Percentiles rank a stretch among this genome's conserved stretches.
Conservation (phyloP, 139 green algal genomes). For the Edaphochlamys debaryana region DNA sequence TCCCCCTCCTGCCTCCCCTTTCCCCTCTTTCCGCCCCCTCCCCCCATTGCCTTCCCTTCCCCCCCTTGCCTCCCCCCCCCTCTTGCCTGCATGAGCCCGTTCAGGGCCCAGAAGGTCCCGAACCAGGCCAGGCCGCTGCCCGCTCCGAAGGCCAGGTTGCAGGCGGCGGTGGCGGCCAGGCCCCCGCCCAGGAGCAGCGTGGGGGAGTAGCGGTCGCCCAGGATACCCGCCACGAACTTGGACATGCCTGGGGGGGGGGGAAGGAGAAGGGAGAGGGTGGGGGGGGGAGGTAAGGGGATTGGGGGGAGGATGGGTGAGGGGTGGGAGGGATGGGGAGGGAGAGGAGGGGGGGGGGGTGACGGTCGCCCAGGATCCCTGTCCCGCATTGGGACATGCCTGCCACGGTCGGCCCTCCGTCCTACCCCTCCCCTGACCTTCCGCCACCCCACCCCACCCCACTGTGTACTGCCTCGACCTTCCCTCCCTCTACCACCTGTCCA, state of each 20-base stretch:
- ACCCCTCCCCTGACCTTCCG: too few species aligned
- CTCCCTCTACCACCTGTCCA: too few species aligned
- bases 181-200: conserved; percentile 85
- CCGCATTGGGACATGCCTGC: too few species aligned
- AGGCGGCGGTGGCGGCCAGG: conserved; percentile 83
- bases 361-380: too few species aligned
- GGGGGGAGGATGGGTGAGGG: background rate
- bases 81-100: conserved; percentile 86
- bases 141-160: conserved; percentile 93
- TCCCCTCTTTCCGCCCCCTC: too few species aligned
- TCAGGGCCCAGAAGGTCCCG: conserved; percentile 81
- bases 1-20: too few species aligned
- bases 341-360: background rate
- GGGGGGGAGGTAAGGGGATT: background rate
- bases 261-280: background rate
- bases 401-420: too few species aligned
- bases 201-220: conserved; percentile 82
- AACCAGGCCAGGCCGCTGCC: conserved; percentile 52
- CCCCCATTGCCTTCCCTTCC: too few species aligned
- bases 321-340: background rate
- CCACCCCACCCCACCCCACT: too few species aligned
- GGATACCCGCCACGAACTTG: conserved; percentile 73
- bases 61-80: too few species aligned
- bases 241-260: conserved; percentile 43
- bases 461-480: too few species aligned